These are phyloP conservation scores for Heimioporus punctisporus DNA, from an alignment of 1,284 basidiomycete species.

Conservation along the genomic window DNA sequence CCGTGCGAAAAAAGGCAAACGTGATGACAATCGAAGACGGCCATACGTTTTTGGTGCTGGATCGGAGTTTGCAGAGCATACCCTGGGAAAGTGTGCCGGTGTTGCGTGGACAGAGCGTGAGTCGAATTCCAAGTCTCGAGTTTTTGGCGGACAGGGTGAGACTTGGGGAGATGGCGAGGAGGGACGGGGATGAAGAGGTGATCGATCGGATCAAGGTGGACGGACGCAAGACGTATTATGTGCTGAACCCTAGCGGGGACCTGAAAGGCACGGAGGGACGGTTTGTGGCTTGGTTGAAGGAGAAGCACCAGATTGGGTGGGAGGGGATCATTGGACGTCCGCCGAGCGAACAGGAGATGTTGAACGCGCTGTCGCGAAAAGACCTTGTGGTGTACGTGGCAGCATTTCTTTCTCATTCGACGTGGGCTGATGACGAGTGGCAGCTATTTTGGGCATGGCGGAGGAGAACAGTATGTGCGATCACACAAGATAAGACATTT, in stretches of 20 bases:
- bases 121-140: constrained; percentile 87
- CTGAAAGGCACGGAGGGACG: constrained; percentile 82
- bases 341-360: constrained; percentile 84
- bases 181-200: constrained; percentile 18
- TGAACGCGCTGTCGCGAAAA: constrained; percentile 66
- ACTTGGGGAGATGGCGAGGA: constrained; percentile 52
- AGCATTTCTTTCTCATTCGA: no score
- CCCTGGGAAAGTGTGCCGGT: constrained; percentile 98
- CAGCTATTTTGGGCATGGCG: constrained; percentile 98
- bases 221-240: constrained; percentile 74
- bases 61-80: constrained; percentile 88
- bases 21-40: constrained; percentile 44
- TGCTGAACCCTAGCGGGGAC: constrained; percentile 95
- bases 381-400: constrained; percentile 87
- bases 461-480: constrained; percentile 93
- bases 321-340: constrained; percentile 76
- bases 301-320: constrained; percentile 80
- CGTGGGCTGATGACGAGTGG: no score
- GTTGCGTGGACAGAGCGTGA: constrained; percentile 84
- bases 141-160: constrained; percentile 88
- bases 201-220: constrained; percentile 61
- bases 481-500: constrained; percentile 85
- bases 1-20: constrained; percentile 37
- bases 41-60: constrained; percentile 90
- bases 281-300: constrained; percentile 78